phyloP scores from a whole-genome alignment of 208 protist species.

The Sergeia podlipaevii region DNA sequence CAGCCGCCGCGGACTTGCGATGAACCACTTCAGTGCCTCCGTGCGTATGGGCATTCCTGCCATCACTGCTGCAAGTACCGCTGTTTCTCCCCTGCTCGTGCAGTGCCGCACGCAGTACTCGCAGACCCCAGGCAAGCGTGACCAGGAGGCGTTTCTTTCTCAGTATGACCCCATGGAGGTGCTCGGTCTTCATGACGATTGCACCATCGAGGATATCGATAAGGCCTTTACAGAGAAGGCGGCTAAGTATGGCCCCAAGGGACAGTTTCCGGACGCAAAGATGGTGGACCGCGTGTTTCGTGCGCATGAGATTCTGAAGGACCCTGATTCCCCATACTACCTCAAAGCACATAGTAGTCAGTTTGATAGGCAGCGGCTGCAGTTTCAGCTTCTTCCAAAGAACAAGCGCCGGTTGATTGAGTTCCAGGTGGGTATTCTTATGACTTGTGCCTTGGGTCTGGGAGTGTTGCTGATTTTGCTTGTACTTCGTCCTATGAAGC shows the following conservation, averaged over 20 bases:
- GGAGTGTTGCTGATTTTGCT: slow-evolving; percentile 48
- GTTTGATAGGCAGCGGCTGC: slow-evolving; percentile 64
- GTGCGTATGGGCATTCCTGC: not conserved
- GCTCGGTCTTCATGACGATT: slow-evolving; percentile 52
- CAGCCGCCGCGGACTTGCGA: too few species aligned
- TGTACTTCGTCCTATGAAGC: slow-evolving; percentile 64
- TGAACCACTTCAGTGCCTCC: too few species aligned
- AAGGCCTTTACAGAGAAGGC: slow-evolving; percentile 49
- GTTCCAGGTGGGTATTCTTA: slow-evolving; percentile 53
- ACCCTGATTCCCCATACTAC: slow-evolving; percentile 82
- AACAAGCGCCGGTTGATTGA: slow-evolving; percentile 57
- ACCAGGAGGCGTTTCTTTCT: slow-evolving; percentile 80
- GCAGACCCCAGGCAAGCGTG: slow-evolving; percentile 73
- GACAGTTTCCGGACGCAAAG: slow-evolving; percentile 51
- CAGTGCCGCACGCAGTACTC: slow-evolving; percentile 73
- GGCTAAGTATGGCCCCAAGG: slow-evolving; percentile 65
- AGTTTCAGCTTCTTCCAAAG: slow-evolving; percentile 84
- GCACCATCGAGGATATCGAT: slow-evolving; percentile 78
- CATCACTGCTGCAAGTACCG: too few species aligned
- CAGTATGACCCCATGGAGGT: slow-evolving; percentile 83
- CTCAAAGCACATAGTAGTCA: slow-evolving; percentile 69
- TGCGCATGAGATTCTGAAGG: slow-evolving; percentile 79
- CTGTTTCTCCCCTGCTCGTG: not conserved
- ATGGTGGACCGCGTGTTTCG: slow-evolving; percentile 76
- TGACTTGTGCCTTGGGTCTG: slow-evolving; percentile 33